Base-by-base conservation (phyloP, 352 stramenopile genomes). In the Thalassiosira hispida region DNA sequence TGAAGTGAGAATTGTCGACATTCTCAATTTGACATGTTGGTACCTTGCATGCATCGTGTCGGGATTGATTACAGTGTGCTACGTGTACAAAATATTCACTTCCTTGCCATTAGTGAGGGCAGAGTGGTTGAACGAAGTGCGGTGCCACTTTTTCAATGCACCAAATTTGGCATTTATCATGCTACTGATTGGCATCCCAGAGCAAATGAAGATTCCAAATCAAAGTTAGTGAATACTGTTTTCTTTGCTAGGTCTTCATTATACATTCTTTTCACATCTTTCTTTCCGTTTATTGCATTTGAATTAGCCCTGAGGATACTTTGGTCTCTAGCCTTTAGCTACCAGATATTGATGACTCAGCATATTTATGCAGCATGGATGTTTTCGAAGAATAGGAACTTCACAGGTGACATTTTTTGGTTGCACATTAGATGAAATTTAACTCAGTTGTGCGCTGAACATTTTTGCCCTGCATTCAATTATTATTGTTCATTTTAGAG, bases 131-230 rank as follows among this genome's bases (percentile, higher is more conserved):
- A 64, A 82, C 22, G 23, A 51, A 12, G 33, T 46, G 16, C 35
- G 78, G 22, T 63, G 56, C 27, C 76, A 83, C 42, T 85, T 85
- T 64, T 80, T 79, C 53, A 79, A 83, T 56, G 61, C 47, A 22
- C 78, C 73, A 6, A 62, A 83, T 60, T 52, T 85, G 6, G 44
- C 75, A 3, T 44, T 74, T 27, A 5, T 79, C 2, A 59, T 83
- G 42, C 33, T 85, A n/a, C 3, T 62, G 2, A 57, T 85, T 33
- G 49, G 62, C 23, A 20, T 74, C 2, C 77, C 77, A 22, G 38
- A 42, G 9, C n/a, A 42, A 35, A 1, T 66, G 3, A 22, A 47
- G 62, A 14, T 52, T 51, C 1, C 35, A 25, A 53, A 56, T 12
- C 31, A 31, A 11, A 68, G 59, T 68, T 18, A 68, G 59, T 22